Conservation (phyloP, 2,329 filamentous ascomycete genomes). For the Colletotrichum acutatum region DNA sequence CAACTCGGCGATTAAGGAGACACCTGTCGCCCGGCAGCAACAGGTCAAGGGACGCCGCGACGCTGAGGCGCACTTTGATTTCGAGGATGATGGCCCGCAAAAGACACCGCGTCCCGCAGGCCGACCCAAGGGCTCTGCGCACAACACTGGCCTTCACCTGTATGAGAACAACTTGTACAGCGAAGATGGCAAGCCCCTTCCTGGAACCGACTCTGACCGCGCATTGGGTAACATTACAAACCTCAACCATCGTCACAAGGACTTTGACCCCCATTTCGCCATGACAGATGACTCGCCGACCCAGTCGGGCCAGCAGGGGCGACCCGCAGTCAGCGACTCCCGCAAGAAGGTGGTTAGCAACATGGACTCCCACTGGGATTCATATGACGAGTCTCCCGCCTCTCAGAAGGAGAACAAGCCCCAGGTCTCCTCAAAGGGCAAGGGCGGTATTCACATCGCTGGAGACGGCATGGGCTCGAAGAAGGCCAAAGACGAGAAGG, state of each 20-base stretch:
- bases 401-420: conserved; percentile 63
- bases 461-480: conserved; percentile 76
- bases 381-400: conserved; percentile 65
- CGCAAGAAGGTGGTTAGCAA: conserved; percentile 77
- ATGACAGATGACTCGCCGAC: conserved; percentile 76
- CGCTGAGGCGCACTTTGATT: conserved; percentile 84
- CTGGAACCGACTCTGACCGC: conserved; percentile 47
- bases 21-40: conserved; percentile 66
- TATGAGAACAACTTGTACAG: conserved; percentile 83
- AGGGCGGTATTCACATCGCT: conserved; percentile 54
- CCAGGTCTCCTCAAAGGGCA: conserved; percentile 23
- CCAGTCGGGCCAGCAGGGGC: conserved; percentile 51
- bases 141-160: conserved; percentile 76
- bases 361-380: conserved; percentile 74
- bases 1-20: conserved; percentile 60
- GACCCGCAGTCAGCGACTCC: conserved; percentile 62
- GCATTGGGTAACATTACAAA: conserved; percentile 77
- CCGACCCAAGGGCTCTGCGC: conserved; percentile 64
- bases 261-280: conserved; percentile 82
- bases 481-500: conserved; percentile 50
- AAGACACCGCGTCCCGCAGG: conserved; percentile 57
- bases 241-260: conserved; percentile 77
- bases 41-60: conserved; percentile 78
- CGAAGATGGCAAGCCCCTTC: conserved; percentile 59
- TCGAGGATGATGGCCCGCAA: conserved; percentile 77